A percentile compares a stretch with the other conserved stretches of the same genome.
These are phyloP conservation scores for Schizochytrium sp. DNA, from an alignment of 108 stramenopile species.

Conservation along the genomic window DNA sequence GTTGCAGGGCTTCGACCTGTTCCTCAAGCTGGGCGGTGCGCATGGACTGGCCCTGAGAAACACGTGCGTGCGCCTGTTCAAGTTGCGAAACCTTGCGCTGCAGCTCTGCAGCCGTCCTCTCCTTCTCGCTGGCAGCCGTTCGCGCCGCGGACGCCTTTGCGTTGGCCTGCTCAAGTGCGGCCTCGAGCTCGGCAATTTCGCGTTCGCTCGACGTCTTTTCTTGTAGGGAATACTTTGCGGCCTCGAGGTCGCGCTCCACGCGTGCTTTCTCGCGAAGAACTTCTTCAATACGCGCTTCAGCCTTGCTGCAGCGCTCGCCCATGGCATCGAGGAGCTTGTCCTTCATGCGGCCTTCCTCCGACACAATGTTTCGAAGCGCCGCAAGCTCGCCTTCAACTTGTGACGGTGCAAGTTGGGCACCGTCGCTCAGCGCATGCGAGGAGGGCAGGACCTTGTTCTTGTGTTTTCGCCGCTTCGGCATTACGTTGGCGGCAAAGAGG, in stretches of 20 bases:
- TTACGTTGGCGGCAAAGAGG: background rate
- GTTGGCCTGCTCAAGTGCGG: background rate
- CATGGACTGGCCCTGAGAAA: background rate
- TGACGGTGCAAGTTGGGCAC: background rate
- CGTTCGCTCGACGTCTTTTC: background rate
- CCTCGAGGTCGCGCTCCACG: background rate
- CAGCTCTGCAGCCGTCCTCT: background rate
- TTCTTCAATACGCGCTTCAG: background rate
- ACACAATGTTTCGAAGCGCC: background rate
- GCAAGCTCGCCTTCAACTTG: background rate
- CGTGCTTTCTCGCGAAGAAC: background rate
- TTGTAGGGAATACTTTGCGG: background rate
- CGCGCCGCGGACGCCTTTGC: background rate
- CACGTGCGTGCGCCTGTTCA: background rate
- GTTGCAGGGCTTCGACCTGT: background rate
- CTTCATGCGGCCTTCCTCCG: background rate
- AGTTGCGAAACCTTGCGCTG: background rate
- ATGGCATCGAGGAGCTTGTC: background rate
- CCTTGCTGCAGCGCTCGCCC: slow-evolving; percentile 1
- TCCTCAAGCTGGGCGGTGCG: background rate
- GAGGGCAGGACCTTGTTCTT: background rate
- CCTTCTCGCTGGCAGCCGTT: background rate
- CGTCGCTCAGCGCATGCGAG: background rate
- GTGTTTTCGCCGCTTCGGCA: background rate
- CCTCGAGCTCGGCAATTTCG: background rate